Conservation (phyloP, 352 stramenopile species). For the Globisporangium spinosum region DNA sequence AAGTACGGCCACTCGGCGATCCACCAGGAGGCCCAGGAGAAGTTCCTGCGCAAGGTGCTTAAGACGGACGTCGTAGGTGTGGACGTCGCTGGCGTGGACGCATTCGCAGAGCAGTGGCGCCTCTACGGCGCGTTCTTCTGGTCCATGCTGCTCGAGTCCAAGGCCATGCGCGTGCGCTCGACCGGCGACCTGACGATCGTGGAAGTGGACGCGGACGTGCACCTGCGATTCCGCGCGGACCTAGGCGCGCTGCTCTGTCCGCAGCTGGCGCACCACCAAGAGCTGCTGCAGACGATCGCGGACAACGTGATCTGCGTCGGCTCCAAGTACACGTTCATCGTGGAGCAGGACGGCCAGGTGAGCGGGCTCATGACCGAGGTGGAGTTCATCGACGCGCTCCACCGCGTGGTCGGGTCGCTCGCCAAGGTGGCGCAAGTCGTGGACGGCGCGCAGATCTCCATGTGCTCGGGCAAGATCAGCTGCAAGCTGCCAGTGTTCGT, state of each 20-base stretch:
- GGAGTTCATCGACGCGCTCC: slow-evolving; percentile 14
- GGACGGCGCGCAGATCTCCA: slow-evolving; percentile 16
- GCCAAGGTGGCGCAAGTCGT: slow-evolving; percentile 13
- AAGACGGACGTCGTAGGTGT: slow-evolving; percentile 8
- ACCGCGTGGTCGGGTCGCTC: slow-evolving; percentile 14
- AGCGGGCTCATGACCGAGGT: slow-evolving; percentile 13
- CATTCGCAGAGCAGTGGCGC: slow-evolving; percentile 16
- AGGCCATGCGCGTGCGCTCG: slow-evolving; percentile 8
- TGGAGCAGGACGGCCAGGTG: slow-evolving; percentile 13
- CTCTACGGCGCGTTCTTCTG: slow-evolving; percentile 19
- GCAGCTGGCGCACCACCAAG: slow-evolving; percentile 14
- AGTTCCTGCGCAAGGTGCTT: slow-evolving; percentile 11
- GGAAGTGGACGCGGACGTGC: slow-evolving; percentile 14
- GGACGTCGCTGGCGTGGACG: slow-evolving; percentile 10
- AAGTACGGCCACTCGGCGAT: slow-evolving; percentile 19
- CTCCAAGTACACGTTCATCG: slow-evolving; percentile 18
- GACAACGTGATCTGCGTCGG: slow-evolving; percentile 16
- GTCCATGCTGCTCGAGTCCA: slow-evolving; percentile 17
- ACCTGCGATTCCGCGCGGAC: slow-evolving; percentile 16
- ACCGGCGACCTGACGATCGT: slow-evolving; percentile 15
- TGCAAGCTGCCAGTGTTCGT: slow-evolving; percentile 4
- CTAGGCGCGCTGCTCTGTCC: slow-evolving; percentile 11
- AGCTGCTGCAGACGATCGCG: slow-evolving; percentile 14
- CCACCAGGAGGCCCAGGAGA: slow-evolving; percentile 12
- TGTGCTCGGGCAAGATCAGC: slow-evolving; percentile 13